Conservation (phyloP, 2,329 filamentous ascomycete genomes). For the Didymella sp. region DNA sequence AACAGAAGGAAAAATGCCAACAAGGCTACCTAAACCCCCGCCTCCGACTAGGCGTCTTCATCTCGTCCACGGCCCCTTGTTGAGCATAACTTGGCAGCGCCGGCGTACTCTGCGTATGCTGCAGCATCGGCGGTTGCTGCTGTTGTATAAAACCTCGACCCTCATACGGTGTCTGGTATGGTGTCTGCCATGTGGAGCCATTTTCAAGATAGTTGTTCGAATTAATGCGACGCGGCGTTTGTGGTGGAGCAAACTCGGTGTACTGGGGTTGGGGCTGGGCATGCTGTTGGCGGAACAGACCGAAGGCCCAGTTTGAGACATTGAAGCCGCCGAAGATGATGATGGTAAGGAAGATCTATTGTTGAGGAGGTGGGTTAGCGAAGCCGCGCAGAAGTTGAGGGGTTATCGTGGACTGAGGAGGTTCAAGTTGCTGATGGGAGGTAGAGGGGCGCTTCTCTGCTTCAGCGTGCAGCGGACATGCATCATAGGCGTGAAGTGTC, state of each 20-base stretch:
- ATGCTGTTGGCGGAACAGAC: constrained; percentile 58
- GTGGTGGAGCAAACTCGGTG: constrained; percentile 34
- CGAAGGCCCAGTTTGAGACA: constrained; percentile 67
- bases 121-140: constrained; percentile 30
- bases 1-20: not conserved
- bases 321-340: constrained; percentile 61
- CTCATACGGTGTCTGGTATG: constrained; percentile 38
- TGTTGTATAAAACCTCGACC: constrained; percentile 24
- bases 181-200: constrained; percentile 30
- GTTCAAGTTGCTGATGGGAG: not conserved
- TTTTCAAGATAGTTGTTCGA: constrained; percentile 32
- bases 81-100: constrained; percentile 24
- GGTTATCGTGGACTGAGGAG: not conserved
- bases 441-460: not conserved
- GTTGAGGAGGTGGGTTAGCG: constrained; percentile 18
- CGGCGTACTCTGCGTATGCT: constrained; percentile 41
- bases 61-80: constrained; percentile 18
- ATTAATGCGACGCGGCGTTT: constrained; percentile 42
- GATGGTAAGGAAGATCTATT: constrained; percentile 56
- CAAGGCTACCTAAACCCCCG: constrained; percentile 23
- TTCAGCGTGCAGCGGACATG: not conserved
- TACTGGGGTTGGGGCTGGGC: constrained; percentile 27
- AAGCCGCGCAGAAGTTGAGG: not conserved
- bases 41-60: constrained; percentile 31
- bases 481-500: not conserved